Base-by-base conservation (phyloP, 2,329 filamentous ascomycete species). In the Arthrobotrys pseudoclavata region DNA sequence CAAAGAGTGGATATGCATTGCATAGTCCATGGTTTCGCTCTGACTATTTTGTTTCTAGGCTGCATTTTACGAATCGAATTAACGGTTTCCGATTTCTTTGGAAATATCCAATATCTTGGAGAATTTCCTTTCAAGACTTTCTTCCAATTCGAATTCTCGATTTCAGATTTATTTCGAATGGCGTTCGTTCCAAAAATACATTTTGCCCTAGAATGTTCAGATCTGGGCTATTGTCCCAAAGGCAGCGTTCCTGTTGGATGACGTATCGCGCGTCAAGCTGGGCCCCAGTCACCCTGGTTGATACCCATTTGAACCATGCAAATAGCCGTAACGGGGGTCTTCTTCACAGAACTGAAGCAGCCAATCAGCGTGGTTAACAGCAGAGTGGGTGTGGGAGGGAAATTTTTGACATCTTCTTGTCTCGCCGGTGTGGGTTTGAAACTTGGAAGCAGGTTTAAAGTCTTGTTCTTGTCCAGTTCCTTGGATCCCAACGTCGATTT, bases 181-280 rank as follows among this genome's bases (percentile, higher is more conserved):
- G 12, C n/a, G 6, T 9, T 15, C 10, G 20, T 72, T 63, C 69
- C 69, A 72, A 72, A 72, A 72, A 72, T 72, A 64, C 69, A 60
- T 60, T 37, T 47, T 37, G 53, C 55, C 68, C 52, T 47, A 71
- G 57, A 57, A 40, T 48, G 31, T 57, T 63, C 37, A 22, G 22
- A 61, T 22, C n/a, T 0, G 55, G n/a, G n/a, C 42, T 34, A 31
- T 57, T 31, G 45, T 53, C 34, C 52, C 57, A 66, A 72, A 72
- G 69, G 69, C 69, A 72, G 69, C 60, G 69, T 66, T 72, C 69
- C 69, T 55, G 69, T 72, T 72, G 69, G 69, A 72, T 72, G 69
- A 72, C 69, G 69, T 72, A 72, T 72, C 69, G 60, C 60, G 60
- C 69, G 60, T 63, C 37, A 66, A 64, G 42, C 24, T 31, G 34